Evolutionary conservation across 2,329 filamentous ascomycete genomes (phyloP).

Genomic region (Acrodontium crateriforme): DNA sequence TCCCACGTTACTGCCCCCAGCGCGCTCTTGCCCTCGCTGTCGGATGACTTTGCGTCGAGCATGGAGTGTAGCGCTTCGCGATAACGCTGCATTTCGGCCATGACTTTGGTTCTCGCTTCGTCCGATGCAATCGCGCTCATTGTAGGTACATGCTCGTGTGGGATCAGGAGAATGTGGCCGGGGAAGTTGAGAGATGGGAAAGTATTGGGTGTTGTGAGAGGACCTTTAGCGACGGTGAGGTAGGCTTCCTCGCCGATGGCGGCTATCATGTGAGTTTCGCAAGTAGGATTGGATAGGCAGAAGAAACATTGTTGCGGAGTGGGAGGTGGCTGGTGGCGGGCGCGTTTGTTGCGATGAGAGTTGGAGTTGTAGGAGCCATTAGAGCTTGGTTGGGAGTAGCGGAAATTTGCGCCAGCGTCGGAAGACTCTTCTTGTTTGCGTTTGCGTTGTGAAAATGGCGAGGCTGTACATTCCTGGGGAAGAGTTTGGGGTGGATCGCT

Average conservation of each 20-base stretch:
- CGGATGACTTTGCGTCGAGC: slow-evolving; percentile 33
- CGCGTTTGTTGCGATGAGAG: slow-evolving; percentile 24
- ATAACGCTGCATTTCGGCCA: slow-evolving; percentile 72
- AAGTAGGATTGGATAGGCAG: slow-evolving; percentile 74
- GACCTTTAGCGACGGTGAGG: slow-evolving; percentile 82
- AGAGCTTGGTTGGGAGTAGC: slow-evolving; percentile 40
- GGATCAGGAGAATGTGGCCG: slow-evolving; percentile 81
- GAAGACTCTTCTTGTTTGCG: slow-evolving; percentile 19
- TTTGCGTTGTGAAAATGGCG: slow-evolving; percentile 55
- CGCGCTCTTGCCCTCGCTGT: slow-evolving; percentile 25
- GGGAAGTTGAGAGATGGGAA: slow-evolving; percentile 65
- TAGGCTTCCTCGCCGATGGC: slow-evolving; percentile 81
- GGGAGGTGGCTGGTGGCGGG: slow-evolving; percentile 23
- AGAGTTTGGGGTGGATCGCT: slow-evolving; percentile 46
- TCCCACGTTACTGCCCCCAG: slow-evolving; percentile 86
- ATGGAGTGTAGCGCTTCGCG: slow-evolving; percentile 65
- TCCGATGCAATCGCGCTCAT: slow-evolving; percentile 36
- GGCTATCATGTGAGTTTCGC: slow-evolving; percentile 77
- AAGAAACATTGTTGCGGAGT: slow-evolving; percentile 77
- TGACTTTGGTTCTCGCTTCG: slow-evolving; percentile 41
- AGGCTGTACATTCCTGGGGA: slow-evolving; percentile 59
- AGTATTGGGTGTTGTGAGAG: slow-evolving; percentile 57
- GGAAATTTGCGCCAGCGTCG: slow-evolving; percentile 22
- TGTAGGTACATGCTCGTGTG: slow-evolving; percentile 67
- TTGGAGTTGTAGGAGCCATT: slow-evolving; percentile 23